Evolutionary conservation across 805 yeast genomes (phyloP).

Genomic region (Sugiyamaella smithiae): DNA sequence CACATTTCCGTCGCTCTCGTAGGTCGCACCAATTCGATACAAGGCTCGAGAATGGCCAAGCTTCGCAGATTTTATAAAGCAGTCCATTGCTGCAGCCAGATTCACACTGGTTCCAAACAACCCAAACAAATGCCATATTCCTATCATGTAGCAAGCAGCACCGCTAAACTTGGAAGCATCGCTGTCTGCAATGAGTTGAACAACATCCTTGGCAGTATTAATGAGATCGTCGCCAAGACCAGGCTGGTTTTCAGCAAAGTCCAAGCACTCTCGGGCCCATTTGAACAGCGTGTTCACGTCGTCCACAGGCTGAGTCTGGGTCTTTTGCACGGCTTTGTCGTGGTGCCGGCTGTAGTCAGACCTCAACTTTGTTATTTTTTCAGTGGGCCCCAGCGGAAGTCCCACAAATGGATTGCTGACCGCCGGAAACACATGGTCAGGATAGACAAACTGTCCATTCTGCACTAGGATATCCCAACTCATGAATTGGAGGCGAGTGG

Average conservation of each 20-base stretch:
- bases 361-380: conserved; percentile 20
- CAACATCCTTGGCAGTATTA: conserved; percentile 25
- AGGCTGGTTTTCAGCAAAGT: conserved; percentile 31
- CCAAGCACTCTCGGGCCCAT: conserved; percentile 34
- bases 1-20: conserved; percentile 34
- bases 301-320: neutral
- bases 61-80: conserved; percentile 33
- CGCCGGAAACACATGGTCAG: conserved; percentile 34
- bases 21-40: conserved; percentile 36
- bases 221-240: conserved; percentile 24
- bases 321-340: conserved; percentile 9
- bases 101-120: conserved; percentile 26
- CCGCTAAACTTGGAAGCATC: conserved; percentile 23
- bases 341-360: conserved; percentile 16
- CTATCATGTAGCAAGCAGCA: conserved; percentile 32
- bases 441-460: conserved; percentile 26
- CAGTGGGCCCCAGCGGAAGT: conserved; percentile 23
- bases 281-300: conserved; percentile 20
- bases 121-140: conserved; percentile 31
- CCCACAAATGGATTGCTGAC: conserved; percentile 27
- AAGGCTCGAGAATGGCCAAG: conserved; percentile 35
- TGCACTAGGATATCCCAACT: conserved; percentile 1
- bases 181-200: conserved; percentile 23
- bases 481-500: neutral
- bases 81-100: conserved; percentile 24